Base-by-base conservation (phyloP, 768 basidiomycete species). In the Lactarius sanguifluus region DNA sequence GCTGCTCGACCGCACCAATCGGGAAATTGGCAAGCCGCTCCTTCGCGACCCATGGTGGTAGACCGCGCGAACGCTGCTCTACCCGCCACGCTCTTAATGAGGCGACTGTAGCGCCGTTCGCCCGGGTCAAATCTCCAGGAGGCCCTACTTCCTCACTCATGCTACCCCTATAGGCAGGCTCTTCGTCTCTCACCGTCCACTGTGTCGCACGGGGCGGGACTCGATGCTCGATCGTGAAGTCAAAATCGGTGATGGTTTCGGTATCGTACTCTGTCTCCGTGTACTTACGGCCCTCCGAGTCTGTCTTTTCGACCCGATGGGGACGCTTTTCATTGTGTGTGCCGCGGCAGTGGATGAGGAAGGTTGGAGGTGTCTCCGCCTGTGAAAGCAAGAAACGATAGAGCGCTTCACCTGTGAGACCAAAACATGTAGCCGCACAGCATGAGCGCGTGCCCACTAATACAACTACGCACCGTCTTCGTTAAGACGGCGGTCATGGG, bases 361-460 rank as follows among this genome's bases (percentile, higher is more conserved):
- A 77, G 25, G 65, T 74, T 5, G 88, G 88, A 2, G 77, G 78
- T 2, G 70, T 75, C 38, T 71, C 73, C 2, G 86, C 80, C 61
- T 88, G 85, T 5, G 80, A 79, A 28, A 90, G 82, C 20, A 93
- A 77, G 75, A 91, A 93, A 64, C 89, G 84, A 73, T 89, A 91
- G 28, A 92, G 80, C 0, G 87, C 86, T 71, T 89, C 88, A 55
- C 88, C 88, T 88, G 64, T 25, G n/a, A 60, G 40, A 25, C 13
- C 28, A 10, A 40, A 32, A 20, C 34, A 43, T 38, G 47, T 28
- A 57, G 50, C 28, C 25, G 28, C 57, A 28, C 18, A 70, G 54
- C n/a, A 72, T 59, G 54, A 65, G 23, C 18, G n/a, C 47, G 47
- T 50, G 12, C 23, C n/a, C 18, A 18, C 16, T 10, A 3, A 0